phyloP scores from a whole-genome alignment of 169 alveolate species.

The Plasmodium cynomolgi region DNA sequence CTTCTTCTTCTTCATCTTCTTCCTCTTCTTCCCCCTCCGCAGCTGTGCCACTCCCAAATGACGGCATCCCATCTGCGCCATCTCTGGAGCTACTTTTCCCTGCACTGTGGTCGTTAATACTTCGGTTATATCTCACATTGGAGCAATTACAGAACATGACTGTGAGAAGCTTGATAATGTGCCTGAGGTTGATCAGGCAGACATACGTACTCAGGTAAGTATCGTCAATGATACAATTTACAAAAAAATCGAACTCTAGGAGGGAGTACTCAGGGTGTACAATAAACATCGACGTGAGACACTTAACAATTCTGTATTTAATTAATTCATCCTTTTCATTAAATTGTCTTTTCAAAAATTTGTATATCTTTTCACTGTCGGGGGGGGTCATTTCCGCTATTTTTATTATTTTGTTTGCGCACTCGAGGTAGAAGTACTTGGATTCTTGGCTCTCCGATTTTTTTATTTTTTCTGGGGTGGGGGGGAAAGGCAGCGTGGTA shows the following conservation, averaged over 20 bases:
- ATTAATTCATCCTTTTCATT: slow-evolving; percentile 52
- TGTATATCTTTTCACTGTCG: slow-evolving; percentile 45
- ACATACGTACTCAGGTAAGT: not conserved
- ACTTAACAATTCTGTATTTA: slow-evolving; percentile 22
- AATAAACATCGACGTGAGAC: slow-evolving; percentile 45
- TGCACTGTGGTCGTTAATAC: not conserved
- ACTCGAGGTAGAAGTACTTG: slow-evolving; percentile 18
- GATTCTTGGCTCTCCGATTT: slow-evolving; percentile 23
- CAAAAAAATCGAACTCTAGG: slow-evolving; percentile 44
- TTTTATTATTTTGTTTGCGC: slow-evolving; percentile 48
- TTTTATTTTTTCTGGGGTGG: slow-evolving; percentile 30
- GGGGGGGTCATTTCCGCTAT: not conserved
- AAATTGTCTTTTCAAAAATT: slow-evolving; percentile 24
- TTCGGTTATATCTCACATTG: slow-evolving; percentile 30
- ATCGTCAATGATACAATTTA: slow-evolving; percentile 10
- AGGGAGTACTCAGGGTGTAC: slow-evolving; percentile 63
- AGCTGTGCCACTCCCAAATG: not conserved
- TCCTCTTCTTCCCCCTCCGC: not conserved
- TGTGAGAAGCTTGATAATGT: slow-evolving; percentile 15
- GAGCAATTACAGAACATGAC: slow-evolving; percentile 58
- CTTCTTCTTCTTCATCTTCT: not conserved
- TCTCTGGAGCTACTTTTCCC: not conserved
- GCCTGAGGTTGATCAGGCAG: slow-evolving; percentile 10
- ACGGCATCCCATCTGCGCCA: not conserved
- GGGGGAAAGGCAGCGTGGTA: not conserved